phyloP scores from a whole-genome alignment of 306 rosid species.

The Dalbergia oliveri region DNA sequence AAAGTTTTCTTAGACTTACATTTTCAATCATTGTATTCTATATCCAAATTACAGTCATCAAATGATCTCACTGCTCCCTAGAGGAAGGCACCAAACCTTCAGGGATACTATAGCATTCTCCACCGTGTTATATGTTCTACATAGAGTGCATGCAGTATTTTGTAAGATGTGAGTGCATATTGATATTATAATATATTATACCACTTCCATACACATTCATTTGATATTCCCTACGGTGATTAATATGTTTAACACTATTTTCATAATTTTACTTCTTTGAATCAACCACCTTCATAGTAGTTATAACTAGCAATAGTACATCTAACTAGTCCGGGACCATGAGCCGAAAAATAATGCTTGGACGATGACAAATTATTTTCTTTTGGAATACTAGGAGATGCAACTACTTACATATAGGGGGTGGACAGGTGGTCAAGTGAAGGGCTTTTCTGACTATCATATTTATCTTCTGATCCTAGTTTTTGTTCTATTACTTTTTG shows the following conservation, averaged over 20 bases:
- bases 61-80: constrained; percentile 29
- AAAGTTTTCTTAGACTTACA: background rate
- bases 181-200: constrained; percentile 2
- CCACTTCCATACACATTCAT: constrained; percentile 1
- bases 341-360: background rate
- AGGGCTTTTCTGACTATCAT: too few species aligned
- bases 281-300: background rate
- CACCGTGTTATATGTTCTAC: background rate
- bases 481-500: too few species aligned
- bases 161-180: constrained; percentile 1
- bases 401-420: too few species aligned
- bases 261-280: background rate
- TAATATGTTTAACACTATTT: constrained; percentile 8
- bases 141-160: background rate
- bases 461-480: too few species aligned
- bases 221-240: constrained; percentile 13
- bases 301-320: background rate
- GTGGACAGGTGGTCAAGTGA: too few species aligned
- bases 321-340: constrained; percentile 1
- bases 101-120: constrained; percentile 8
- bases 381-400: too few species aligned
- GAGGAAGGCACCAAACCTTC: constrained; percentile 28
- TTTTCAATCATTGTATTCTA: constrained; percentile 28
- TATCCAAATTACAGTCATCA: constrained; percentile 33
- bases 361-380: constrained; percentile 14